Evolutionary conservation across 352 stramenopile species (phyloP).

Genomic region (Elongisporangium prolatum): DNA sequence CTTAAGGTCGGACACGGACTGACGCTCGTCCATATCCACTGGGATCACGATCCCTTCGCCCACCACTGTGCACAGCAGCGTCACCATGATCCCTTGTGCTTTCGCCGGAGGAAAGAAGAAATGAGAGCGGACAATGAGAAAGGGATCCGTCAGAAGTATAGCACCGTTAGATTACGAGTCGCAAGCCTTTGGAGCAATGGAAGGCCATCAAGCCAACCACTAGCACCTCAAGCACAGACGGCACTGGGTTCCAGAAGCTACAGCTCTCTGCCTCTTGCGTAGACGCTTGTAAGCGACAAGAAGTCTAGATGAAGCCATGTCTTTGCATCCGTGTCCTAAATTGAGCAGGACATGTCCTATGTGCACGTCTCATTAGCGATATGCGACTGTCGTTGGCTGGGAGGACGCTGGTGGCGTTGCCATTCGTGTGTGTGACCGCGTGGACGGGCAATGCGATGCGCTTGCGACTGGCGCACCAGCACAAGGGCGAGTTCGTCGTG

Average conservation of each 20-base stretch:
- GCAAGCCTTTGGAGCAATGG: too few relatives aligned
- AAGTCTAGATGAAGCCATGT: too few relatives aligned
- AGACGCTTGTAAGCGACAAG: too few relatives aligned
- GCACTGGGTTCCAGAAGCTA: too few relatives aligned
- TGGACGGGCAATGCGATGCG: slow-evolving; percentile 73
- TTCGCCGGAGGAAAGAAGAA: neutral
- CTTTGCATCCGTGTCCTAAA: neutral
- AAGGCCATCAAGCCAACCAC: too few relatives aligned
- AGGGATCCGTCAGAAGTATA: neutral
- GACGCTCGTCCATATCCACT: neutral
- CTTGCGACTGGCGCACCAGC: slow-evolving; percentile 39
- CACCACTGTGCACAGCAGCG: neutral
- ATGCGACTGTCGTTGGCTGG: slow-evolving; percentile 25
- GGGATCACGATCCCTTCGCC: neutral
- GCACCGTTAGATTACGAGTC: too few relatives aligned
- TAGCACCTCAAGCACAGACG: too few relatives aligned
- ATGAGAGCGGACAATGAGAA: neutral
- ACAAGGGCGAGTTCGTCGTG: slow-evolving; percentile 49
- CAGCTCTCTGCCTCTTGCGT: too few relatives aligned
- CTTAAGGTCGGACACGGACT: neutral
- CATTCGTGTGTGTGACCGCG: slow-evolving; percentile 40
- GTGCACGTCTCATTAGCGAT: slow-evolving; percentile 3
- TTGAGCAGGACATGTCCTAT: neutral
- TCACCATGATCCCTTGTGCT: neutral
- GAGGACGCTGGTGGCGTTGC: slow-evolving; percentile 49